Percentiles rank a stretch among this genome's conserved stretches.
These are phyloP conservation scores for Acacia melanoxylon DNA, from an alignment of 306 rosid genomes.

Conservation along the genomic window DNA sequence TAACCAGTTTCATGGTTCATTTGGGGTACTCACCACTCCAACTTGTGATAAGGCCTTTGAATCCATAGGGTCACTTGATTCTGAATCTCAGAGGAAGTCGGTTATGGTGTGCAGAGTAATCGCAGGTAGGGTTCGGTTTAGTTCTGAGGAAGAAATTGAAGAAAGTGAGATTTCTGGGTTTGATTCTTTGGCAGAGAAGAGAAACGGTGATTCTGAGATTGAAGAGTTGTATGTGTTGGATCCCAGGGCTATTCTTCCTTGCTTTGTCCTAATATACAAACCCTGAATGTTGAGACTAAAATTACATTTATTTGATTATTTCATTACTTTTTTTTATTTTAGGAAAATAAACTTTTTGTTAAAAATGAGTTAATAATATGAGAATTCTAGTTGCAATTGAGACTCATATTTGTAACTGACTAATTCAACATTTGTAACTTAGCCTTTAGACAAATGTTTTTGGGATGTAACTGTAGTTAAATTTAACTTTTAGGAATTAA, in stretches of 20 bases:
- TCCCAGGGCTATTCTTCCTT: constrained; percentile 63
- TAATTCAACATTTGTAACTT: too few relatives aligned
- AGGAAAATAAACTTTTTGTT: too few relatives aligned
- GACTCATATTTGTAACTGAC: too few relatives aligned
- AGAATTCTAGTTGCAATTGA: too few relatives aligned
- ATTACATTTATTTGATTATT: neutral
- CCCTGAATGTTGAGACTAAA: neutral
- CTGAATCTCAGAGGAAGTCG: constrained; percentile 33
- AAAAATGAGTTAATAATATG: too few relatives aligned
- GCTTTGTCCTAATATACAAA: constrained; percentile 53
- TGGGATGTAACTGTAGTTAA: too few relatives aligned
- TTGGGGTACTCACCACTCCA: constrained; percentile 43
- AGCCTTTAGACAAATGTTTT: too few relatives aligned
- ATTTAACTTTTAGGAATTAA: too few relatives aligned
- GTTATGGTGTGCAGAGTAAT: constrained; percentile 62
- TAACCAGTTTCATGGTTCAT: constrained; percentile 31
- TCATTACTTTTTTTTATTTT: neutral
- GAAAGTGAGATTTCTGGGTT: constrained; percentile 28
- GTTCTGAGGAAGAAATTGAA: constrained; percentile 34
- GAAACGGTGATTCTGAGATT: constrained; percentile 24
- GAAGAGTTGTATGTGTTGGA: constrained; percentile 55
- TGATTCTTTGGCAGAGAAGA: constrained; percentile 48
- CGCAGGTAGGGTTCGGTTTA: constrained; percentile 52
- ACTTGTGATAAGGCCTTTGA: constrained; percentile 55
- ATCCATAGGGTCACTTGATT: constrained; percentile 9